Evolutionary conservation across 306 rosid genomes (phyloP).

Genomic region (Pterocarpus santalinus): DNA sequence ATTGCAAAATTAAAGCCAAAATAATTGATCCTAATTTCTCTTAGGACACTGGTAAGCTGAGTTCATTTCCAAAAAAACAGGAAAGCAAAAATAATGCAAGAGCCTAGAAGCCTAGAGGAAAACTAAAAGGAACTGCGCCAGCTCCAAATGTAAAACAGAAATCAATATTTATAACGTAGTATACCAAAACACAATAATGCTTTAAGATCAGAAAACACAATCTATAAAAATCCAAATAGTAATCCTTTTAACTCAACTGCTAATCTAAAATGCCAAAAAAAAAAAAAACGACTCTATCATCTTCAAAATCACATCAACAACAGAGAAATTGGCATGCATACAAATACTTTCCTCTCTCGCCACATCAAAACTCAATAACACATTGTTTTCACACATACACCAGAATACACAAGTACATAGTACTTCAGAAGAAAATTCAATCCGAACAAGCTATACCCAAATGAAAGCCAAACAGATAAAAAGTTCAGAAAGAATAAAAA

Average conservation of each 20-base stretch:
- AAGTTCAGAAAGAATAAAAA: background rate
- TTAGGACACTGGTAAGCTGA: background rate
- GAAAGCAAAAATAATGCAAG: background rate
- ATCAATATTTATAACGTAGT: background rate
- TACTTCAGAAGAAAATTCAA: background rate
- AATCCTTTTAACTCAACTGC: background rate
- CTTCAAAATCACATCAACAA: background rate
- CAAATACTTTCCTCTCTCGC: too few species aligned
- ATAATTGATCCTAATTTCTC: background rate
- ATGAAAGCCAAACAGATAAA: background rate
- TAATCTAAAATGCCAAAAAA: background rate
- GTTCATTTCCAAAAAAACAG: background rate
- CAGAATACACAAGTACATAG: background rate
- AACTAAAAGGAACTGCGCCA: background rate
- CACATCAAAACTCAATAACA: background rate
- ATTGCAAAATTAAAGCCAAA: background rate
- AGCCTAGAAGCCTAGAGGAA: background rate
- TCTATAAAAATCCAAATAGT: background rate
- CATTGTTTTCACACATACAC: background rate
- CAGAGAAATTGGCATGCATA: background rate
- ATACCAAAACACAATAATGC: background rate
- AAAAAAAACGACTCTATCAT: background rate
- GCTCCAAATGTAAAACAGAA: background rate
- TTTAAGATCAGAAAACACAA: background rate
- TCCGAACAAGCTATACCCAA: background rate